Evolutionary conservation across 1,139 yeast species (phyloP), one percentile per base, ranked within the genome.

Genomic region (Pichia kudriavzevii): DNA sequence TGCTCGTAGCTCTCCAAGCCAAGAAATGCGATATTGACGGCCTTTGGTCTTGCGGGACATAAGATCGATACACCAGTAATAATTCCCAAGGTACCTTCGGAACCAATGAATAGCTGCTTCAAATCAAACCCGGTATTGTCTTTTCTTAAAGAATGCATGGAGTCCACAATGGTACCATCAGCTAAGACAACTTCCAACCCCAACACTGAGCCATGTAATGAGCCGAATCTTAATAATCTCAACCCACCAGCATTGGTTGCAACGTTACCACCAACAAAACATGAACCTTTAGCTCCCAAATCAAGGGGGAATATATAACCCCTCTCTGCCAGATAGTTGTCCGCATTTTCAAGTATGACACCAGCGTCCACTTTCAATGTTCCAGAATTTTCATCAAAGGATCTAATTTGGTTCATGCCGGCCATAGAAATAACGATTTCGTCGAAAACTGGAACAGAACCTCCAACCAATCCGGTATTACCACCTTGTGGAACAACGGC

Each of bases 401-500:
- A 71, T 53, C 95, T 73, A 45, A 91, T 72, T 52, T 81, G 72
- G 64, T 85, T 87, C 67, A 91, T 56, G 50, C 71, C 72, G 22
- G 81, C 61, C 36, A 85, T 61, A 1, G 87, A 80, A 21, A 88
- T 48, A 22, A 88, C 70, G 32, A 91, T 75, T 60, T 88, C 98
- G 57, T 88, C 98, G 58, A 87, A 91, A 2, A 88, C 79, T 0
- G 98, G 96, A 20, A 79, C 76, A 2, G 94, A 81, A 2, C 97
- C 98, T 39, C 97, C 98, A 25, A 91, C 98, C 35, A 88, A 71
- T 14, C 96, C 96, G 4, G 97, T 88, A 59, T 88, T 88, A 43
- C 98, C 98, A 53, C 97, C 95, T 60, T 91, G 97, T 10, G 98
- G 97, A 6, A 85, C 95, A 30, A 88, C 79, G 0, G 97, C 95